These are phyloP conservation scores for Lophium mytilinum DNA, from an alignment of 495 filamentous ascomycete genomes.

Conservation along the genomic window DNA sequence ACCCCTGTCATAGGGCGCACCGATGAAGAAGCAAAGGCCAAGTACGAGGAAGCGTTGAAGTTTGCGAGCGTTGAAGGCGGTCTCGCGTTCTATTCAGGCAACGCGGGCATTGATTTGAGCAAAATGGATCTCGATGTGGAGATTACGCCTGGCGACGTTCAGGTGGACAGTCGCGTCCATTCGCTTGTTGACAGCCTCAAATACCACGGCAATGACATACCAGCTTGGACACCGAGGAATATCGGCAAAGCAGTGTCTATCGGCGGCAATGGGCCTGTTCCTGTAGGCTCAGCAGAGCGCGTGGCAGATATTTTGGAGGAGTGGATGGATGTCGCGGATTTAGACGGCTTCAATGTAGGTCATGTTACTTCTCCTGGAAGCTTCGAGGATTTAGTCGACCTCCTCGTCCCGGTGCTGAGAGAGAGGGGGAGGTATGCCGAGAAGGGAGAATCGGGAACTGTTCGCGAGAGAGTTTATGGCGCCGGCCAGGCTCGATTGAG, in stretches of 20 bases:
- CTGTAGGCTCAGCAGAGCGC: slow-evolving; percentile 24
- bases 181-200: too few species aligned
- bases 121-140: slow-evolving; percentile 49
- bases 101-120: slow-evolving; percentile 49
- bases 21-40: slow-evolving; percentile 46
- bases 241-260: slow-evolving; percentile 22
- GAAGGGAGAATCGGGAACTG: too few species aligned
- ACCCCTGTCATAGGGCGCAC: slow-evolving; percentile 46
- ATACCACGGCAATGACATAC: too few species aligned
- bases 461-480: too few species aligned
- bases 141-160: neutral
- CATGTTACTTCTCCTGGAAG: slow-evolving; percentile 34
- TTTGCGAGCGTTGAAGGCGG: slow-evolving; percentile 48
- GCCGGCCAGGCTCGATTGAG: too few species aligned
- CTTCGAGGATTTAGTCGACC: slow-evolving; percentile 41
- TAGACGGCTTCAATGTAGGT: slow-evolving; percentile 33
- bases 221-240: neutral
- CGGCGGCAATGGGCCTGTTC: slow-evolving; percentile 22
- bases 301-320: slow-evolving; percentile 27
- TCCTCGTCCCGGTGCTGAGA: slow-evolving; percentile 38
- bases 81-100: slow-evolving; percentile 49
- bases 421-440: slow-evolving; percentile 24
- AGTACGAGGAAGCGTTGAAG: slow-evolving; percentile 43
- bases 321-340: slow-evolving; percentile 24
- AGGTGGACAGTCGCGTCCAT: too few species aligned